A percentile compares a stretch with the other conserved stretches of the same genome.
These are phyloP conservation scores for Fulvia fulva DNA, from an alignment of 2,329 filamentous ascomycete genomes.

Conservation along the genomic window DNA sequence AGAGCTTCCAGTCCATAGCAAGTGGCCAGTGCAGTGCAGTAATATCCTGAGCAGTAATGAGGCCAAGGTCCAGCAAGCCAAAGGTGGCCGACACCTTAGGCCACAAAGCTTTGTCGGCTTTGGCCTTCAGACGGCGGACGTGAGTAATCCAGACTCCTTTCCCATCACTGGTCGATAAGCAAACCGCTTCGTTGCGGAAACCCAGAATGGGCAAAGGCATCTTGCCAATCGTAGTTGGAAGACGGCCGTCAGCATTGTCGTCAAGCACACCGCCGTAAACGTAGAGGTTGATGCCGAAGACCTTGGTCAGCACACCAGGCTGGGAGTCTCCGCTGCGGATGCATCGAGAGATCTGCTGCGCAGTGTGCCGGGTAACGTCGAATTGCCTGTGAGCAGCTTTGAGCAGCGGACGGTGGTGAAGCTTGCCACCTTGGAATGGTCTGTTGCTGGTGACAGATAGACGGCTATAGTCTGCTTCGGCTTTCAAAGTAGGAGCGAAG, in stretches of 20 bases:
- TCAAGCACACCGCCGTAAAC: conserved; percentile 43
- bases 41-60: conserved; percentile 26
- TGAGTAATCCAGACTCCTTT: conserved; percentile 44
- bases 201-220: conserved; percentile 34
- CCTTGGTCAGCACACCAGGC: conserved; percentile 38
- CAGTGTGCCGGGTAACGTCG: conserved; percentile 33
- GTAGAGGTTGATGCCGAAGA: conserved; percentile 39
- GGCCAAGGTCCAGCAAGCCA: conserved; percentile 35
- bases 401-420: conserved; percentile 38
- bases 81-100: conserved; percentile 40
- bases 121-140: conserved; percentile 38
- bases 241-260: conserved; percentile 21
- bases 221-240: conserved; percentile 11
- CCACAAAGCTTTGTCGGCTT: conserved; percentile 38
- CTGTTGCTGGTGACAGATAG: conserved; percentile 35
- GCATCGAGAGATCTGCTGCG: conserved; percentile 40
- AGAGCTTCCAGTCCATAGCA: conserved; percentile 30
- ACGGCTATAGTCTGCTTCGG: conserved; percentile 26
- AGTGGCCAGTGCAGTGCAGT: conserved; percentile 16
- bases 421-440: conserved; percentile 38
- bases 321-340: conserved; percentile 43
- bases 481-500: conserved; percentile 26
- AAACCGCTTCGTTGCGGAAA: conserved; percentile 33
- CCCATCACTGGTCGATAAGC: conserved; percentile 38
- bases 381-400: conserved; percentile 40